Percentiles rank a stretch among this genome's conserved stretches.
Conservation (phyloP, 106 monocot genomes). For the Cymbidium sinense region DNA sequence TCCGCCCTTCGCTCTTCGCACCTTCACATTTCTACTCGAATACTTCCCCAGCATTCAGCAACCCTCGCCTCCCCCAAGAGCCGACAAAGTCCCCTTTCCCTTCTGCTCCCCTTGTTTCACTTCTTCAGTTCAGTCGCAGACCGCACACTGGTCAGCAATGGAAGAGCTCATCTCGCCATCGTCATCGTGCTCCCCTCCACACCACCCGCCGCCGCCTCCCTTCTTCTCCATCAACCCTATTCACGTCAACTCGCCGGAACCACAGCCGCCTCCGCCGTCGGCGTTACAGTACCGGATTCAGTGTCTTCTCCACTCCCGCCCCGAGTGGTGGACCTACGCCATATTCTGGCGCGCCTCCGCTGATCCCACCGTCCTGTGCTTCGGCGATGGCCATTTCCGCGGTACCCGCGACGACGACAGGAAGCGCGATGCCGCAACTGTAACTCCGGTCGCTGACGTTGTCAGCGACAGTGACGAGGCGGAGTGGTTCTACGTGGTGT, state of each 20-base stretch:
- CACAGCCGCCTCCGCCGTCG: not conserved
- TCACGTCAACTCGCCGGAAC: not conserved
- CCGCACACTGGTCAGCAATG: slow-evolving; percentile 2
- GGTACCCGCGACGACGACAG: slow-evolving; percentile 2
- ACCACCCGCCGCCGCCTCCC: not conserved
- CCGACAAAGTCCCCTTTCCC: no score
- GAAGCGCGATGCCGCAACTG: not conserved
- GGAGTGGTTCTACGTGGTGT: slow-evolving; percentile 64
- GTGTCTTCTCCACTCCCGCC: slow-evolving; percentile 28
- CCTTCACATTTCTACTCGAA: not conserved
- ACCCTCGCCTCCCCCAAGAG: not conserved
- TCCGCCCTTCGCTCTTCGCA: not conserved
- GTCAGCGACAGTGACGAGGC: slow-evolving; percentile 9
- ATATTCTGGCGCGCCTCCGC: slow-evolving; percentile 41
- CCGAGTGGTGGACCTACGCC: slow-evolving; percentile 61
- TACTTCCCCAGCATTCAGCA: not conserved
- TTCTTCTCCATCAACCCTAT: not conserved
- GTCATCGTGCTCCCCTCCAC: slow-evolving; percentile 19
- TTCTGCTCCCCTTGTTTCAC: not conserved
- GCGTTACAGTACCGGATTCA: slow-evolving; percentile 27
- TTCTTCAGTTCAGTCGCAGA: not conserved
- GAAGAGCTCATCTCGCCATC: slow-evolving; percentile 27
- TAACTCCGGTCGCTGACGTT: not conserved
- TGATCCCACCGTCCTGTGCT: slow-evolving; percentile 23
- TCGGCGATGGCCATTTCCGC: slow-evolving; percentile 49